A percentile compares a stretch with the other conserved stretches of the same genome.
phyloP scores from a whole-genome alignment of 2,329 filamentous ascomycete genomes.

The Aspergillus cejpii region DNA sequence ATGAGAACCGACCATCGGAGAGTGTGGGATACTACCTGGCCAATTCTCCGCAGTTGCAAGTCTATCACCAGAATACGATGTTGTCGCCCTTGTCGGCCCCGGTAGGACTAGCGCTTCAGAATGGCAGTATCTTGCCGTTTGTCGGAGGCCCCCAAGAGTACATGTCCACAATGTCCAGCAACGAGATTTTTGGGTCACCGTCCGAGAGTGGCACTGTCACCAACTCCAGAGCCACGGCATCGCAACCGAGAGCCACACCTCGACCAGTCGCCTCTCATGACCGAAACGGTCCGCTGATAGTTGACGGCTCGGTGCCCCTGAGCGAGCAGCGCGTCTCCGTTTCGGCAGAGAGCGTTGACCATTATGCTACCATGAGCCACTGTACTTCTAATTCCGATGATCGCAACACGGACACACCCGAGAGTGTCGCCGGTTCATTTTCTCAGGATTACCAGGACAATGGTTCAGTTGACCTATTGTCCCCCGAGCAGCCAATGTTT shows the following conservation, averaged over 20 bases:
- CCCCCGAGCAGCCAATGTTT: constrained; percentile 25
- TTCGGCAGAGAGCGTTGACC: constrained; percentile 32
- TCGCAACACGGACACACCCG: constrained; percentile 32
- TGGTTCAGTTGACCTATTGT: constrained; percentile 32
- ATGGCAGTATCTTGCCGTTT: constrained; percentile 33
- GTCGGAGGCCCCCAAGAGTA: constrained; percentile 32
- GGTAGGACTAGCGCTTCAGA: constrained; percentile 37
- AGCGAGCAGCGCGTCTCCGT: constrained; percentile 33
- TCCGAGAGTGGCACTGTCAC: constrained; percentile 22
- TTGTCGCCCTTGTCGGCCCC: constrained; percentile 34
- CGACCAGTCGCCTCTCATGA: constrained; percentile 26
- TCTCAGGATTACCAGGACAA: constrained; percentile 37
- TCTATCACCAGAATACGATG: constrained; percentile 36
- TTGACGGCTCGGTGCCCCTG: constrained; percentile 42
- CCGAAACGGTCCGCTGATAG: constrained; percentile 39
- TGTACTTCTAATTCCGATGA: constrained; percentile 40
- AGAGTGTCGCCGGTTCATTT: constrained; percentile 34
- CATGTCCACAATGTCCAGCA: constrained; percentile 21
- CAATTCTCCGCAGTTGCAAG: constrained; percentile 39
- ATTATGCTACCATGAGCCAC: constrained; percentile 32
- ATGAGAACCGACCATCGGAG: constrained; percentile 38
- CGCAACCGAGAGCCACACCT: constrained; percentile 21
- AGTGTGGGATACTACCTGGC: constrained; percentile 44
- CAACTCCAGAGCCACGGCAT: constrained; percentile 15
- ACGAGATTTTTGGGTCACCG: constrained; percentile 20